These are phyloP conservation scores for Leishmania turanica DNA, from an alignment of 208 protist species.

Conservation along the genomic window DNA sequence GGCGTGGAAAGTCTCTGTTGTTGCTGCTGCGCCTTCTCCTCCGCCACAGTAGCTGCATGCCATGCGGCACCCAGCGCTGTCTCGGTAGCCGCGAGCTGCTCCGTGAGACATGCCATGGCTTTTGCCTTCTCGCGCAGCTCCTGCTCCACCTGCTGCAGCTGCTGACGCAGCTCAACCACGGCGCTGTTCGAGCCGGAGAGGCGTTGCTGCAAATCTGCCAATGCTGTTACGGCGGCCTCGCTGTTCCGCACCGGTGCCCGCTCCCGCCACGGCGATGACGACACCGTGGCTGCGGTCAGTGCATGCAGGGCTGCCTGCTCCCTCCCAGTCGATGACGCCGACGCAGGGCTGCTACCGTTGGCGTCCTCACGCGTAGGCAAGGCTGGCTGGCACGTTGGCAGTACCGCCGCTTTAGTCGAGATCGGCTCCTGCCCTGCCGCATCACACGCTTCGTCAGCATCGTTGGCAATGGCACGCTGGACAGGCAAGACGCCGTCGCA, in stretches of 20 bases:
- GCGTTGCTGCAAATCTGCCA: conserved; percentile 61
- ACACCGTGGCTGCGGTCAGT: neutral
- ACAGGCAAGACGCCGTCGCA: neutral
- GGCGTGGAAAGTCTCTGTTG: neutral
- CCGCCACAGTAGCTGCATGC: neutral
- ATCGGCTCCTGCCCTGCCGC: neutral
- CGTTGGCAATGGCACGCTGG: neutral
- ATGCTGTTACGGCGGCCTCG: conserved; percentile 51
- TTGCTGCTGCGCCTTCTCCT: conserved; percentile 13
- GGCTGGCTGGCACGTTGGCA: neutral
- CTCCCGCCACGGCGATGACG: conserved; percentile 8
- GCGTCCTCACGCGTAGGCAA: neutral
- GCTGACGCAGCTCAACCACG: conserved; percentile 21
- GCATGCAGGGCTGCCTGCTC: neutral
- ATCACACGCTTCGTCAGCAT: neutral
- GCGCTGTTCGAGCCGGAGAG: conserved; percentile 31
- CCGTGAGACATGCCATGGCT: conserved; percentile 7
- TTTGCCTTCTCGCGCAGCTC: conserved; percentile 11
- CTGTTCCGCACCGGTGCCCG: conserved; percentile 28
- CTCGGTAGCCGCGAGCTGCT: conserved; percentile 11
- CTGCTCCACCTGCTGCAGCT: conserved; percentile 15
- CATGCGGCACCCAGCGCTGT: neutral
- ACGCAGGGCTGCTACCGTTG: neutral
- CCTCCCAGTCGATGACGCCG: neutral
- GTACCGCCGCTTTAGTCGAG: neutral